phyloP scores from a whole-genome alignment of 164 flowering plant species.

The Vitis cinerea region DNA sequence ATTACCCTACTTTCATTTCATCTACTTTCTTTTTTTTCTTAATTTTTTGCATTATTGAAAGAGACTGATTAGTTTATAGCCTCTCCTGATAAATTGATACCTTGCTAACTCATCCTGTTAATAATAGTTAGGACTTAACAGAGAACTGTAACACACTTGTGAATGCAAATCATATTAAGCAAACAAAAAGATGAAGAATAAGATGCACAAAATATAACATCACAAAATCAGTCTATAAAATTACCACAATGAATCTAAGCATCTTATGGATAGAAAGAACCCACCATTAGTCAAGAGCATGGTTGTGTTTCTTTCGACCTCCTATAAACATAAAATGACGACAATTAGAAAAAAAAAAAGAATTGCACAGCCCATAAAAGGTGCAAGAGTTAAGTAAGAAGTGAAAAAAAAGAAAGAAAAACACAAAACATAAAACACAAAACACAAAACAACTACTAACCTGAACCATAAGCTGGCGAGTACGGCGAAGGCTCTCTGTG shows the following conservation, averaged over 20 bases:
- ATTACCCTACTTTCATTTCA: no score
- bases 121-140: no score
- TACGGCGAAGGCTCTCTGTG: slow-evolving; percentile 88
- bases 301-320: slow-evolving; percentile 85
- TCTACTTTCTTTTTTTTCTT: no score
- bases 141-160: no score
- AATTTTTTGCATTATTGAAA: no score
- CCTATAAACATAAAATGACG: slow-evolving; percentile 38
- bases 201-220: background rate
- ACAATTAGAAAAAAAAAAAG: background rate
- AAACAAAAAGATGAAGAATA: no score
- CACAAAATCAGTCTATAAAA: background rate
- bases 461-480: slow-evolving; percentile 95
- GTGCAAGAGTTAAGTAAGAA: background rate
- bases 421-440: background rate
- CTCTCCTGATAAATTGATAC: no score
- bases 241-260: background rate
- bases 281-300: slow-evolving; percentile 80
- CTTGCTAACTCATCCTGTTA: no score
- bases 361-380: background rate
- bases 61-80: no score
- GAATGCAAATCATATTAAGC: no score
- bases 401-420: background rate
- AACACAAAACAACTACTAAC: slow-evolving; percentile 22
- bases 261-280: slow-evolving; percentile 13